Percentiles rank a stretch among this genome's conserved stretches.
These are phyloP conservation scores for Anisodus acutangulus DNA, from an alignment of 257 asterid genomes.

Conservation along the genomic window DNA sequence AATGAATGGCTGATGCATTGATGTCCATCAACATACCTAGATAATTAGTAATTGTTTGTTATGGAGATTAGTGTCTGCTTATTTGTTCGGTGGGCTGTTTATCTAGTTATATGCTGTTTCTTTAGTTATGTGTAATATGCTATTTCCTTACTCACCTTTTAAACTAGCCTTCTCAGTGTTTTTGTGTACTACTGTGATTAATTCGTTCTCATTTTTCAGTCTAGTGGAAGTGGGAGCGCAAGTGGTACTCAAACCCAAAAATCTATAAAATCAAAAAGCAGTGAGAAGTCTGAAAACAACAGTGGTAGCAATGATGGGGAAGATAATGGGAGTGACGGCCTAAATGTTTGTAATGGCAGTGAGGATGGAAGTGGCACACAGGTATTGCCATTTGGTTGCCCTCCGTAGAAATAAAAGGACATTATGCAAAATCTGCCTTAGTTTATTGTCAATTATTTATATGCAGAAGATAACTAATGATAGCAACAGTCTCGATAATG, in stretches of 20 bases:
- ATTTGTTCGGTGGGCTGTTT: constrained; percentile 11
- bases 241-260: constrained; percentile 79
- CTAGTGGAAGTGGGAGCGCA: constrained; percentile 95
- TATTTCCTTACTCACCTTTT: background rate
- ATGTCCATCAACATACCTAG: constrained; percentile 34
- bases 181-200: background rate
- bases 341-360: constrained; percentile 56
- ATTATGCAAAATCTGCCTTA: constrained; percentile 18
- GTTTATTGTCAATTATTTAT: constrained; percentile 15
- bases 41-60: background rate
- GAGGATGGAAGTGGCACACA: constrained; percentile 82
- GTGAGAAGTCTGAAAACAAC: constrained; percentile 53
- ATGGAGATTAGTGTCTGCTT: background rate
- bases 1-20: constrained; percentile 36
- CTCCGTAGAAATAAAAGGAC: constrained; percentile 9
- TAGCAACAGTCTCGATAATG: constrained; percentile 8
- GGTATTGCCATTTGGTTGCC: constrained; percentile 40
- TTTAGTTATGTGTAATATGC: background rate
- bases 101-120: constrained; percentile 9
- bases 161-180: background rate
- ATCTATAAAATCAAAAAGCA: constrained; percentile 60
- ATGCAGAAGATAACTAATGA: constrained; percentile 21
- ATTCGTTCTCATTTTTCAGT: constrained; percentile 47
- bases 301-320: constrained; percentile 60
- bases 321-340: constrained; percentile 54